A percentile compares a stretch with the other conserved stretches of the same genome.
Evolutionary conservation across 176 grass and related monocot genomes (phyloP).

Genomic region (Ensete glaucum): DNA sequence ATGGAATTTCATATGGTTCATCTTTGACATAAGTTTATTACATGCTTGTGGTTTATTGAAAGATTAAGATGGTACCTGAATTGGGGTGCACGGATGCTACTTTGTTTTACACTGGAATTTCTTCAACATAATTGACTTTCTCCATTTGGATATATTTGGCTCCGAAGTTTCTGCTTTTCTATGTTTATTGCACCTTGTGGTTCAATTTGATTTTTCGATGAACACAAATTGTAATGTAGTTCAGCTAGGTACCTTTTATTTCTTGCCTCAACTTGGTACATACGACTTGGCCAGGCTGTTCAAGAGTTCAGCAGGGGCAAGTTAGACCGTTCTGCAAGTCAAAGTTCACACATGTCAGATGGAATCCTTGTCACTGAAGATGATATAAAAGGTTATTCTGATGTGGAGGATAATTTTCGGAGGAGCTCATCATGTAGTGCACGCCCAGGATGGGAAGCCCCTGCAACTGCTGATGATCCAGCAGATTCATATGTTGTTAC

Average conservation of each 20-base stretch:
- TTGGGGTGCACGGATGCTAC: neutral
- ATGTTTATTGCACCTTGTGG: too few relatives aligned
- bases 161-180: too few relatives aligned
- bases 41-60: neutral
- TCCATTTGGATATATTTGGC: too few relatives aligned
- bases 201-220: neutral
- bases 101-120: neutral
- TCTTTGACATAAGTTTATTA: neutral
- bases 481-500: too few relatives aligned
- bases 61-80: neutral
- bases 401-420: neutral
- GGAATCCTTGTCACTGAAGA: neutral
- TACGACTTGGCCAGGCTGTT: constrained; percentile 50
- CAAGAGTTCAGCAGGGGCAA: constrained; percentile 39
- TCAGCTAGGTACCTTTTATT: neutral
- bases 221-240: neutral
- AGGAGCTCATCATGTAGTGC: neutral
- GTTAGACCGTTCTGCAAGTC: constrained; percentile 26
- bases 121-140: too few relatives aligned
- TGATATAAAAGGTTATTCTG: neutral
- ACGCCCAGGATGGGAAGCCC: too few relatives aligned
- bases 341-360: constrained; percentile 16
- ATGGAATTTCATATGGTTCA: neutral
- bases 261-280: neutral
- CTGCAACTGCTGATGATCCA: too few relatives aligned